Base-by-base conservation (phyloP, 2,329 filamentous ascomycete genomes). In the Diaporthe batatas region DNA sequence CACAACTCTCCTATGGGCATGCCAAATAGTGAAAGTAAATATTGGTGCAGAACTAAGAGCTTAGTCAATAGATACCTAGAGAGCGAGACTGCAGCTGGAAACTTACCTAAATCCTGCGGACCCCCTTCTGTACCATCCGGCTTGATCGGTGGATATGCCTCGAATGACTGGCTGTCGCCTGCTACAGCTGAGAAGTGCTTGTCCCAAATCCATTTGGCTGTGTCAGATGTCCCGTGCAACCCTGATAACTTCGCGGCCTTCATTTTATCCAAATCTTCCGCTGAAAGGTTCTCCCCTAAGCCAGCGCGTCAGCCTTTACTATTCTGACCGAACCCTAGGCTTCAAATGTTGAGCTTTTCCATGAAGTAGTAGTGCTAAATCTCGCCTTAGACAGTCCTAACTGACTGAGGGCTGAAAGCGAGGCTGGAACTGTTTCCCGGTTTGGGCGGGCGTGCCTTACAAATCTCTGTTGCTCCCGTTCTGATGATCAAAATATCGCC, bases 141-240 rank as follows among this genome's bases (percentile, higher is more conserved):
- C 70, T 85, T 83, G 44, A 87, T 69, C 0, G 88, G 87, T 2
- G 91, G 90, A 80, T 89, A 89, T 0, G 87, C 86, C 82, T 94
- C 92, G 74, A 94, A 93, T 0, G 87, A 84, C 25, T 87, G 88
- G 16, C 86, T 83, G 78, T 94, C 92, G 0, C 90, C 90, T 0
- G 87, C 90, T 1, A 92, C 91, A 0, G 89, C 90, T 0, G 91
- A 85, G 76, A 94, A 93, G 68, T 91, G 90, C 75, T 87, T 89
- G 77, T 94, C 90, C 83, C 93, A 92, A 73, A 94, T 75, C 91
- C 91, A 94, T 69, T 89, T 86, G 10, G 89, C 82, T 5, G 91
- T 86, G 57, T 86, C 86, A 62, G 88, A 81, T 2, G 77, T 78
- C 0, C 85, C 86, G 51, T 90, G 82, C 55, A 87, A 77, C 10